Evolutionary conservation across 306 rosid species (phyloP).

Genomic region (Gastrolobium bilobum): DNA sequence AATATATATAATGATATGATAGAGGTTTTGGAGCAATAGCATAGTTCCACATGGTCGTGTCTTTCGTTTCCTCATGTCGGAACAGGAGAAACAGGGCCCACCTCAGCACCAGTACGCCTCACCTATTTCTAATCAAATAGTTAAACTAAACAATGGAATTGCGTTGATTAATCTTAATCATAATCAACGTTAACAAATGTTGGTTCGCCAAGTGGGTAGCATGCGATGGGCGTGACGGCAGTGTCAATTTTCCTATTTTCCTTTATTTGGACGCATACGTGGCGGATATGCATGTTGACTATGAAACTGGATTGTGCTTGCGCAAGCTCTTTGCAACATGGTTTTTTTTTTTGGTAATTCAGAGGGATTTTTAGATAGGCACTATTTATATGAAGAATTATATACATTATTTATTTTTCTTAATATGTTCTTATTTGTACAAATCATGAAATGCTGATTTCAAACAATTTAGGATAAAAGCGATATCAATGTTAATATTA

Average conservation of each 20-base stretch:
- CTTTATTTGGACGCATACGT: not conserved
- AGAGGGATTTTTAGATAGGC: too few relatives aligned
- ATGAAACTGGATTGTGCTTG: not conserved
- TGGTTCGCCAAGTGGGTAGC: not conserved
- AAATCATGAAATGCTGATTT: too few relatives aligned
- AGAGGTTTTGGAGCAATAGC: conserved; percentile 42
- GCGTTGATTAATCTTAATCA: not conserved
- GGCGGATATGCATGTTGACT: conserved; percentile 42
- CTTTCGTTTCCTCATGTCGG: conserved; percentile 57
- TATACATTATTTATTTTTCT: too few relatives aligned
- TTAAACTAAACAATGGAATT: conserved; percentile 14
- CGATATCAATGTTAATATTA: too few relatives aligned
- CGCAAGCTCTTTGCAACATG: not conserved
- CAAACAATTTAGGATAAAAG: too few relatives aligned
- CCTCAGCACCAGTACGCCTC: not conserved
- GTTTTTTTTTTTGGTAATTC: too few relatives aligned
- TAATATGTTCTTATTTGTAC: too few relatives aligned
- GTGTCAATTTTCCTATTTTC: not conserved
- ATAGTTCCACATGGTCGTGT: conserved; percentile 48
- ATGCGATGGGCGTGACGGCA: conserved; percentile 27
- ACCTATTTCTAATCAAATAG: conserved; percentile 31
- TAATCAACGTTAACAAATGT: not conserved
- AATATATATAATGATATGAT: not conserved
- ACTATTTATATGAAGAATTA: too few relatives aligned
- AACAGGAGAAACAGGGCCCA: conserved; percentile 69